These are phyloP conservation scores for Raffaelea arxii DNA, from an alignment of 2,329 filamentous ascomycete genomes.

Conservation along the genomic window DNA sequence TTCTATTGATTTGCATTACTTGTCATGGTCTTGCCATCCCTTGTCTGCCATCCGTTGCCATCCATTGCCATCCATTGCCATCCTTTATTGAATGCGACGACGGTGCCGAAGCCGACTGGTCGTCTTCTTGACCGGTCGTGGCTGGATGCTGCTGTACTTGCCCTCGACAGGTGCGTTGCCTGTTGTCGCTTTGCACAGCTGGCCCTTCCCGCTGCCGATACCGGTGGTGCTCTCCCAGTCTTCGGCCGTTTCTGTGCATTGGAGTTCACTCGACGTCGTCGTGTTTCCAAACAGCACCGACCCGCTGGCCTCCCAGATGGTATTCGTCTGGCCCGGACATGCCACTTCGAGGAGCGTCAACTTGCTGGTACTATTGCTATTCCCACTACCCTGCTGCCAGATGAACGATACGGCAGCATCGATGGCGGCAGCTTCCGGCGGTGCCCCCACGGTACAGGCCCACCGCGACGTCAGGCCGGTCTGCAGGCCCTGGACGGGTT, in stretches of 20 bases:
- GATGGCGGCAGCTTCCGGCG: too few species aligned
- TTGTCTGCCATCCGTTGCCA: too few species aligned
- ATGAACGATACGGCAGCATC: conserved; percentile 38
- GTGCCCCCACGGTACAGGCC: conserved; percentile 33
- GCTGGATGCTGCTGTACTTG: conserved; percentile 14
- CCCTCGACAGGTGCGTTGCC: conserved; percentile 1
- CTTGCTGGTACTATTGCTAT: too few species aligned
- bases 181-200: too few species aligned
- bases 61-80: too few species aligned
- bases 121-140: conserved; percentile 6
- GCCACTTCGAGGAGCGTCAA: conserved; percentile 35
- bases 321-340: conserved; percentile 23
- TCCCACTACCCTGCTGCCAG: conserved; percentile 24
- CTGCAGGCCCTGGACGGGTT: conserved; percentile 16
- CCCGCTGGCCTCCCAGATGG: conserved; percentile 10
- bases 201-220: too few species aligned
- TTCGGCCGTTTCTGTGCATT: background rate
- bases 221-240: conserved; percentile 13
- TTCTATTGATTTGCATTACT: too few species aligned
- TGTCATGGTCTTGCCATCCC: too few species aligned
- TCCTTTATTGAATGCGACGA: too few species aligned
- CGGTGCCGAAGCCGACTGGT: too few species aligned
- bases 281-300: background rate
- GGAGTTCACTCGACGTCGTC: background rate
- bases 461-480: conserved; percentile 18